Evolutionary conservation across 2,329 filamentous ascomycete species (phyloP), one percentile per base, ranked within the genome.

Genomic region (Colletotrichum cordylinicola): DNA sequence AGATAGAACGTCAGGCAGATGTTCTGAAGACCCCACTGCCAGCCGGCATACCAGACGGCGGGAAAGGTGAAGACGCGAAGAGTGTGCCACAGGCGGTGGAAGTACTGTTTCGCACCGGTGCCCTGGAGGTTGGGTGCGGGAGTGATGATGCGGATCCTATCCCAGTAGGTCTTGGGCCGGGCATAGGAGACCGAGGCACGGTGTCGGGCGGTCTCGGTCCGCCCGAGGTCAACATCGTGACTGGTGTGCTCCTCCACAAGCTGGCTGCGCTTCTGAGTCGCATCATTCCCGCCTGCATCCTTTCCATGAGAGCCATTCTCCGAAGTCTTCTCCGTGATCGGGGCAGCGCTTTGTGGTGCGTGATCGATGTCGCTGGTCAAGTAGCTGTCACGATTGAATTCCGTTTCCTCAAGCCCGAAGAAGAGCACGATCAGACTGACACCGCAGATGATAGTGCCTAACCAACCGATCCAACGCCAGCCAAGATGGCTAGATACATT

Each of bases 1-100:
- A 91, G 83, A 77, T 92, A 91, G 80, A 92, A 91, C 2, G 88
- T 89, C 27, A 92, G 82, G 82, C 90, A 91, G n/a, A 90, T 89
- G 77, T 91, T 90, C 80, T 92, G 90, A 35, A 89, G 85, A 6
- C 90, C 90, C 90, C 90, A 92, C 79, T 91, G 90, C 29, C 91
- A 81, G 10, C 90, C 90, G 4, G 89, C 89, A 76, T 88, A 91
- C 77, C 90, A 86, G 12, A 91, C 89, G 2, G 90, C 90, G 0
- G 90, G 90, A 75, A 91, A 91, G 2, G 86, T 85, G 79, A 91
- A 91, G 56, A 91, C 84, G n/a, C 89, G 87, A 67, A 91, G 82
- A 0, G 88, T 91, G 78, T 91, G 88, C 78, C 87, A 88, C 4
- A 92, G 83, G 3, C 90, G 89, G 55, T 83, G 80, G 33, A 86